Evolutionary conservation across 495 filamentous ascomycete genomes (phyloP).

Genomic region (Daldinia grandis): DNA sequence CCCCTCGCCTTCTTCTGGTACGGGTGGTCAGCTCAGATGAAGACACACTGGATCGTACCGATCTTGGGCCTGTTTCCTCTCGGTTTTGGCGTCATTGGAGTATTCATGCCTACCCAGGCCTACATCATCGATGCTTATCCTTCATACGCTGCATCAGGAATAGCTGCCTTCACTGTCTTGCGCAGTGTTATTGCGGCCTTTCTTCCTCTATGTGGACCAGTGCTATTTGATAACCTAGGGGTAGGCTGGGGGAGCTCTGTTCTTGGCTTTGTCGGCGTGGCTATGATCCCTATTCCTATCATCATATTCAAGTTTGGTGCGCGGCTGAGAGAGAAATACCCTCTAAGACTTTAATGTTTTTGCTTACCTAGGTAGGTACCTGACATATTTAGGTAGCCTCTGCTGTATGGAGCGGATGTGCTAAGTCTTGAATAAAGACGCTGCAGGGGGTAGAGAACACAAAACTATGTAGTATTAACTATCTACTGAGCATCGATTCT

Average conservation of each 20-base stretch:
- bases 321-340: slow-evolving; percentile 40
- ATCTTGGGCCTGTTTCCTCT: slow-evolving; percentile 62
- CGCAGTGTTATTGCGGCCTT: slow-evolving; percentile 63
- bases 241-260: slow-evolving; percentile 65
- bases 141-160: slow-evolving; percentile 63
- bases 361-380: not conserved
- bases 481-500: not conserved
- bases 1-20: slow-evolving; percentile 61
- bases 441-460: not conserved
- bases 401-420: not conserved
- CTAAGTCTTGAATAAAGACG: not conserved
- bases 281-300: slow-evolving; percentile 55
- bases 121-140: slow-evolving; percentile 68
- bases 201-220: slow-evolving; percentile 60
- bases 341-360: slow-evolving; percentile 27
- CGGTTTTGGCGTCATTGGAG: slow-evolving; percentile 60
- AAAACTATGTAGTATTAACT: not conserved
- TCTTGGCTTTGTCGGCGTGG: slow-evolving; percentile 59
- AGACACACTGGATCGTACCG: slow-evolving; percentile 61
- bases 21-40: slow-evolving; percentile 54
- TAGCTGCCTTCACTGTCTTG: slow-evolving; percentile 61
- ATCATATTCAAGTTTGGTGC: slow-evolving; percentile 40
- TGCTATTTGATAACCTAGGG: slow-evolving; percentile 59
- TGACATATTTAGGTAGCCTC: not conserved
- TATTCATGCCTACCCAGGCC: slow-evolving; percentile 60